These are phyloP conservation scores for Tillandsia leiboldiana DNA, from an alignment of 176 grass and related monocot species.

Conservation along the genomic window DNA sequence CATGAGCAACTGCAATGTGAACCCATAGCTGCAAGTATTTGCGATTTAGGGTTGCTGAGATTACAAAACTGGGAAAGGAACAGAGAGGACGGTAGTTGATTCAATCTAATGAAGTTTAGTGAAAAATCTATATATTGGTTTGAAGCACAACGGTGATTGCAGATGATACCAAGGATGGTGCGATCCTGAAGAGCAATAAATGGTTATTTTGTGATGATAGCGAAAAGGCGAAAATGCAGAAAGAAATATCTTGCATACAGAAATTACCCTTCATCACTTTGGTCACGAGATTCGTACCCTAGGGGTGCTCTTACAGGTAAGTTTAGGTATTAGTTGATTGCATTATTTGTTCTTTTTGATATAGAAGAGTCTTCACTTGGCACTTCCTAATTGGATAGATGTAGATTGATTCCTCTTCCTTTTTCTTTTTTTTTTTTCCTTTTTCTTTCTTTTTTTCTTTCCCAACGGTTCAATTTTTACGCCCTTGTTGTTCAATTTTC, in stretches of 20 bases:
- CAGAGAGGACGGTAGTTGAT: neutral
- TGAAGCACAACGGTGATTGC: neutral
- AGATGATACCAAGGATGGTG: neutral
- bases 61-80: neutral
- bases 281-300: neutral
- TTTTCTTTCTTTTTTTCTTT: neutral
- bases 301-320: neutral
- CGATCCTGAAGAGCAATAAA: neutral
- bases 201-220: neutral
- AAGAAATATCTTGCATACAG: neutral
- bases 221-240: neutral
- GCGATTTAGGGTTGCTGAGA: neutral
- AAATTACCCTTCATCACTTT: neutral
- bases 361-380: neutral
- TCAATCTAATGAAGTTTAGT: neutral
- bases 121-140: neutral
- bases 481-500: conserved; percentile 9
- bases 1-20: conserved; percentile 72
- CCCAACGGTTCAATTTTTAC: neutral
- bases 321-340: conserved; percentile 1
- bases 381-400: conserved; percentile 1
- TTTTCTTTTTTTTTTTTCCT: too few species aligned
- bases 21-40: conserved; percentile 28
- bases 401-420: neutral
- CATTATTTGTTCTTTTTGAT: neutral